phyloP scores from a whole-genome alignment of 176 grass and related monocot genomes.

The Cenchrus purpureus region DNA sequence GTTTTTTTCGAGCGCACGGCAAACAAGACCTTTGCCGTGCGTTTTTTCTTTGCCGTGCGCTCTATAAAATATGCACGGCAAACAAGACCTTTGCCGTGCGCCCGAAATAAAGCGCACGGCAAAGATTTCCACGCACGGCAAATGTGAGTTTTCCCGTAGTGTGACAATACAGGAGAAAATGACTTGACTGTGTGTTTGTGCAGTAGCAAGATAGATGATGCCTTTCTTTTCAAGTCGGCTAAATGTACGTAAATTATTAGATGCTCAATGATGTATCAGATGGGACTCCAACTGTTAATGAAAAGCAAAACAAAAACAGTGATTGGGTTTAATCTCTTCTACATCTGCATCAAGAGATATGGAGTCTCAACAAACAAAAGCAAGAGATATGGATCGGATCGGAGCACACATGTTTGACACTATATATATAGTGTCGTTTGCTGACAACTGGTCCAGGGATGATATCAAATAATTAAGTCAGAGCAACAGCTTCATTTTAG shows the following conservation, averaged over 20 bases:
- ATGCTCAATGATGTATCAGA: not conserved
- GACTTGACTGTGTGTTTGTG: not conserved
- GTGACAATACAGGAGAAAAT: not conserved
- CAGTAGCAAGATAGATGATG: conserved; percentile 19
- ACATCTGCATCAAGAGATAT: not conserved
- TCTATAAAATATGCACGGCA: too few species aligned
- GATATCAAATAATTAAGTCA: not conserved
- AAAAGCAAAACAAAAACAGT: not conserved
- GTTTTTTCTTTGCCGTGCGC: too few species aligned
- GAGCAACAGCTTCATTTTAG: too few species aligned
- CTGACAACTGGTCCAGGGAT: not conserved
- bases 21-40: too few species aligned
- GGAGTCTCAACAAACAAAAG: too few species aligned
- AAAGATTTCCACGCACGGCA: too few species aligned
- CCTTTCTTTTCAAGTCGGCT: conserved; percentile 32
- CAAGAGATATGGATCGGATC: not conserved
- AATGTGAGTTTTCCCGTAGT: too few species aligned
- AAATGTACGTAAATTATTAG: not conserved
- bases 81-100: too few species aligned
- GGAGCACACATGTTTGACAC: not conserved
- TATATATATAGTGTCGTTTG: not conserved
- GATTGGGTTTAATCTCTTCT: not conserved
- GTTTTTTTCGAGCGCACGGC: too few species aligned
- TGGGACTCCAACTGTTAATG: not conserved
- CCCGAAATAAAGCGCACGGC: too few species aligned